These are phyloP conservation scores for Coemansia sp. DNA, from an alignment of 192 early-diverging fungal species.

Conservation along the genomic window DNA sequence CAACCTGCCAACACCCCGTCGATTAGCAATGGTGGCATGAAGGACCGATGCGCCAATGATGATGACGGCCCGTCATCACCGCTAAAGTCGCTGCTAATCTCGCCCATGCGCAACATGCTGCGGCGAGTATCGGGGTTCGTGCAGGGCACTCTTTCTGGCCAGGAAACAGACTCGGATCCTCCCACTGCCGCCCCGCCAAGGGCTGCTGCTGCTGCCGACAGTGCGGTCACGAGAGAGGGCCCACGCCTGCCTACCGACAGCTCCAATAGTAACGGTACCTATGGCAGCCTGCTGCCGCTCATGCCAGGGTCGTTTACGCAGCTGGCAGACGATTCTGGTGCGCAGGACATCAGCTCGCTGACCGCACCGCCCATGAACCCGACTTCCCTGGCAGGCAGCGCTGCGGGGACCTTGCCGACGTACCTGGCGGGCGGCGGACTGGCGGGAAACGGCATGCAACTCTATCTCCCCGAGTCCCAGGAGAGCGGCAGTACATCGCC, in stretches of 20 bases:
- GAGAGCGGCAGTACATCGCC: constrained; percentile 36
- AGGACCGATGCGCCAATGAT: neutral
- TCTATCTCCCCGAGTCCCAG: constrained; percentile 18
- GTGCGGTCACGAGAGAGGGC: too few species aligned
- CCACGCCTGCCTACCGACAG: too few species aligned
- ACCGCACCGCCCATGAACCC: constrained; percentile 49
- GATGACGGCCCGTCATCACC: constrained; percentile 19
- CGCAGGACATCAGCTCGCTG: constrained; percentile 29
- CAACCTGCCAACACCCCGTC: neutral
- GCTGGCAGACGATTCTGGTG: constrained; percentile 5
- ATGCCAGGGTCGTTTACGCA: constrained; percentile 6
- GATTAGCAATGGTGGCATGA: too few species aligned
- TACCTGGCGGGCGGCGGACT: constrained; percentile 1
- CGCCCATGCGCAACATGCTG: constrained; percentile 33
- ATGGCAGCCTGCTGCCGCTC: neutral
- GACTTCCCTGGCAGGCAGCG: constrained; percentile 15
- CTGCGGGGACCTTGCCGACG: neutral
- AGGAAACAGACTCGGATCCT: neutral
- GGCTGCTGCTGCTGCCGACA: neutral
- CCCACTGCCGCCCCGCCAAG: neutral
- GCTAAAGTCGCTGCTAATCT: constrained; percentile 33
- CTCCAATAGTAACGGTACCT: too few species aligned
- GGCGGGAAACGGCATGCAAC: constrained; percentile 17
- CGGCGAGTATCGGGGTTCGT: constrained; percentile 44
- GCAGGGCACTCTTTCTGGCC: constrained; percentile 5